These are phyloP conservation scores for Curvularia eragrostidis DNA, from an alignment of 2,329 filamentous ascomycete genomes.

Conservation along the genomic window DNA sequence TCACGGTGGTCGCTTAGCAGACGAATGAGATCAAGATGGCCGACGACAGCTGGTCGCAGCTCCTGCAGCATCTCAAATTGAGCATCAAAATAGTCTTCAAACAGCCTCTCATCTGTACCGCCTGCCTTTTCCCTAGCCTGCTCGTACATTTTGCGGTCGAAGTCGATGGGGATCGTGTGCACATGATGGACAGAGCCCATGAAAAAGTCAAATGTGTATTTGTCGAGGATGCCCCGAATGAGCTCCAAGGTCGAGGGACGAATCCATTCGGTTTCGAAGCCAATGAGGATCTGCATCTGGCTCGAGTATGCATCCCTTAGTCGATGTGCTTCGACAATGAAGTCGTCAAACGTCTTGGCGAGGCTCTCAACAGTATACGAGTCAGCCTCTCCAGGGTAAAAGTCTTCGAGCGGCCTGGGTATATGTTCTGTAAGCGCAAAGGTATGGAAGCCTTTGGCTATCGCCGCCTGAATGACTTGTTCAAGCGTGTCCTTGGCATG, in stretches of 20 bases:
- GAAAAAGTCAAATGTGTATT: constrained; percentile 81
- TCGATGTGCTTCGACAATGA: constrained; percentile 75
- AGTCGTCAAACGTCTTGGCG: constrained; percentile 68
- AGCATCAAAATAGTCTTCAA: constrained; percentile 84
- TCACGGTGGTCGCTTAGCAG: constrained; percentile 75
- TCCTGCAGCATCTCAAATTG: constrained; percentile 80
- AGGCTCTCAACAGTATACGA: constrained; percentile 43
- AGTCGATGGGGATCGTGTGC: constrained; percentile 87
- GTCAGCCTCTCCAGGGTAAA: constrained; percentile 87
- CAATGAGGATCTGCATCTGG: constrained; percentile 80
- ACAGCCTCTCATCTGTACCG: constrained; percentile 69
- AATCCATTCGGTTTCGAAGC: constrained; percentile 94
- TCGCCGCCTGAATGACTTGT: constrained; percentile 79
- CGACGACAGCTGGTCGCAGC: constrained; percentile 78
- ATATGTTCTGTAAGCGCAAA: constrained; percentile 96
- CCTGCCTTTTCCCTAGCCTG: constrained; percentile 63
- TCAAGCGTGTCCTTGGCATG: constrained; percentile 89
- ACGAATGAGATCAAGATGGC: constrained; percentile 92
- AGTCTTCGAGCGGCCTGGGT: constrained; percentile 77
- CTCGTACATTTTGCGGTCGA: constrained; percentile 71
- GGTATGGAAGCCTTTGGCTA: constrained; percentile 77
- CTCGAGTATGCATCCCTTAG: constrained; percentile 73
- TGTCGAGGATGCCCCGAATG: constrained; percentile 64
- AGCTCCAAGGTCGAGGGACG: constrained; percentile 68
- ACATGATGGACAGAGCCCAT: constrained; percentile 93